Evolutionary conservation across 106 monocot genomes (phyloP).

Genomic region (Allium fistulosum): DNA sequence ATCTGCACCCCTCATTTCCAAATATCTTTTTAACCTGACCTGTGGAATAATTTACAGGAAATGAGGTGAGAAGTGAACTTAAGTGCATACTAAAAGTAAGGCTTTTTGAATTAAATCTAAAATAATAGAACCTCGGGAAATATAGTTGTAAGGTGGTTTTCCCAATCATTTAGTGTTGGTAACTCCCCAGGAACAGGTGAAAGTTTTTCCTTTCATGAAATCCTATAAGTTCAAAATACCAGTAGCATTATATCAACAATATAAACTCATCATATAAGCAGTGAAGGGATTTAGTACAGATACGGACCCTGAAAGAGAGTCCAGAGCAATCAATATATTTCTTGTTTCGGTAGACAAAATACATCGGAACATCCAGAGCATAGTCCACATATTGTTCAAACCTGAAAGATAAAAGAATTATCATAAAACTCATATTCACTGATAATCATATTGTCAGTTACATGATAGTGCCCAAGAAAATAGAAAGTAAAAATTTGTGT

Average conservation of each 20-base stretch:
- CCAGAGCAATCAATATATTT: conserved; percentile 92
- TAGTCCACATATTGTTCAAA: conserved; percentile 96
- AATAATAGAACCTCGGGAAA: conserved; percentile 70
- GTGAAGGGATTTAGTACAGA: conserved; percentile 13
- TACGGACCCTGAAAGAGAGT: conserved; percentile 87
- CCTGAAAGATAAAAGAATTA: conserved; percentile 30
- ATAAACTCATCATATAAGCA: neutral
- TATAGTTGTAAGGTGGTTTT: conserved; percentile 96
- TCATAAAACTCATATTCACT: neutral
- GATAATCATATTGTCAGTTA: neutral
- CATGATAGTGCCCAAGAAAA: no score
- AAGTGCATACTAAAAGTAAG: no score
- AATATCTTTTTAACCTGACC: conserved; percentile 93
- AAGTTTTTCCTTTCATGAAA: conserved; percentile 86
- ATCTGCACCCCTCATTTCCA: conserved; percentile 99
- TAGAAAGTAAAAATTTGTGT: no score
- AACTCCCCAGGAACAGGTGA: conserved; percentile 73
- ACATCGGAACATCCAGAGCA: conserved; percentile 98
- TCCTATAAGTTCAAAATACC: conserved; percentile 42
- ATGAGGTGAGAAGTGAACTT: no score
- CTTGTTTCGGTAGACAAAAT: conserved; percentile 92
- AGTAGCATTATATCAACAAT: neutral
- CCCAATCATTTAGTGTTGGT: conserved; percentile 95
- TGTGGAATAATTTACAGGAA: conserved; percentile 12
- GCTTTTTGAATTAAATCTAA: neutral